phyloP scores from a whole-genome alignment of 1,284 basidiomycete species.

The Fomitopsis betulina region DNA sequence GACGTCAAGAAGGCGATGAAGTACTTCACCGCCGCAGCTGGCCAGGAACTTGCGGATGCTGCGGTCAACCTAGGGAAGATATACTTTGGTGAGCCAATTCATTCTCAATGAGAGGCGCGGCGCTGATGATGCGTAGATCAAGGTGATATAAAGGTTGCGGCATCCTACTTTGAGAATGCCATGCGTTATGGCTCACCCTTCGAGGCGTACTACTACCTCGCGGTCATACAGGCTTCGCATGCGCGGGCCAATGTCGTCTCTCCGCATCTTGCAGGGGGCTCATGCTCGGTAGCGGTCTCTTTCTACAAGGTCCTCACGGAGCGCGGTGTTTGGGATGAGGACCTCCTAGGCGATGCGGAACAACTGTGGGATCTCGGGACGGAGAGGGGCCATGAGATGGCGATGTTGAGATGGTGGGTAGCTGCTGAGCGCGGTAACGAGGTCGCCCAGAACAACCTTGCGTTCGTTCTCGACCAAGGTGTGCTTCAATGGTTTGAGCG shows the following conservation, averaged over 20 bases:
- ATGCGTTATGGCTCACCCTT: constrained; percentile 84
- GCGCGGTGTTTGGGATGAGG: constrained; percentile 83
- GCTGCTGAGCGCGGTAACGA: constrained; percentile 92
- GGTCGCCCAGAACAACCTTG: constrained; percentile 93
- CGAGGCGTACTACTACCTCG: constrained; percentile 91
- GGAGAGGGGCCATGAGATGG: constrained; percentile 61
- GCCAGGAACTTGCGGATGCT: constrained; percentile 84
- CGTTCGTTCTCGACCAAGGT: constrained; percentile 91
- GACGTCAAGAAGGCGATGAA: constrained; percentile 67
- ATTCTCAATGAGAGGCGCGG: constrained; percentile 2
- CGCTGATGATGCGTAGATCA: constrained; percentile 37
- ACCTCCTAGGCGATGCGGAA: constrained; percentile 83
- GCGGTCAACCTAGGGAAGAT: constrained; percentile 88
- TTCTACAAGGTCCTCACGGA: constrained; percentile 90
- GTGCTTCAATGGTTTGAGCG: constrained; percentile 14
- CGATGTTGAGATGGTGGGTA: constrained; percentile 92
- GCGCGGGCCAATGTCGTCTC: constrained; percentile 41
- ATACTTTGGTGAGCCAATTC: constrained; percentile 54
- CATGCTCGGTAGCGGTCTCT: constrained; percentile 82
- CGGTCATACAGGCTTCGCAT: constrained; percentile 66
- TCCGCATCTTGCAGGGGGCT: constrained; percentile 49
- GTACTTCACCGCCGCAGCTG: constrained; percentile 80
- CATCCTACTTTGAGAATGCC: constrained; percentile 76
- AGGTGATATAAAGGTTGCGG: constrained; percentile 61
- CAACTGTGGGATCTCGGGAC: constrained; percentile 73